Conservation (phyloP, 2,329 filamentous ascomycete species). For the Setomelanomma holmii region DNA sequence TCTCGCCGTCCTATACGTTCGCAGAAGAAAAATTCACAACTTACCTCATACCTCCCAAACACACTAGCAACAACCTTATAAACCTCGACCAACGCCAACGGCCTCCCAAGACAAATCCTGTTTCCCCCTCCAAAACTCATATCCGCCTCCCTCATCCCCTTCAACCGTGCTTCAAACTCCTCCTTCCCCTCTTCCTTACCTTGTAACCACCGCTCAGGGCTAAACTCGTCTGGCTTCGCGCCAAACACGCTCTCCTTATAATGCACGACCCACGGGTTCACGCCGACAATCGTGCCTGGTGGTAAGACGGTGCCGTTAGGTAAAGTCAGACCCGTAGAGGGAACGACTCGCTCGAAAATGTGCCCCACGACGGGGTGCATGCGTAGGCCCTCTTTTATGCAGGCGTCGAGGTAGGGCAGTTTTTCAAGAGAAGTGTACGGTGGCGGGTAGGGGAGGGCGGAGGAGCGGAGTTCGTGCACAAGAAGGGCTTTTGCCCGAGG, state of each 20-base stretch:
- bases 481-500: constrained; percentile 28
- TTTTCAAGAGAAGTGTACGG: constrained; percentile 26
- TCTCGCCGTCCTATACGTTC: no score
- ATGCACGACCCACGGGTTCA: constrained; percentile 41
- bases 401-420: constrained; percentile 55
- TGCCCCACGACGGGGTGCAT: constrained; percentile 51
- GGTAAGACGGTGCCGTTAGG: constrained; percentile 31
- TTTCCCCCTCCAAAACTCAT: constrained; percentile 41
- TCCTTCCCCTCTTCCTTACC: constrained; percentile 16
- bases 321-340: constrained; percentile 25
- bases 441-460: constrained; percentile 23
- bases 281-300: constrained; percentile 41
- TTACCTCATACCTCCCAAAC: constrained; percentile 53
- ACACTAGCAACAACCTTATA: constrained; percentile 62
- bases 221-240: constrained; percentile 21
- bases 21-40: constrained; percentile 11
- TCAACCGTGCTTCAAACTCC: constrained; percentile 26
- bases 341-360: constrained; percentile 42
- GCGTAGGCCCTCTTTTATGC: constrained; percentile 56
- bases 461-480: constrained; percentile 29
- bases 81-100: constrained; percentile 39
- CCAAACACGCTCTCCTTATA: constrained; percentile 30
- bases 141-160: constrained; percentile 45
- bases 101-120: constrained; percentile 36
- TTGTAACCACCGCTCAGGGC: constrained; percentile 46